Conservation (phyloP, 2,329 filamentous ascomycete genomes). For the Diaporthe ilicicola region DNA sequence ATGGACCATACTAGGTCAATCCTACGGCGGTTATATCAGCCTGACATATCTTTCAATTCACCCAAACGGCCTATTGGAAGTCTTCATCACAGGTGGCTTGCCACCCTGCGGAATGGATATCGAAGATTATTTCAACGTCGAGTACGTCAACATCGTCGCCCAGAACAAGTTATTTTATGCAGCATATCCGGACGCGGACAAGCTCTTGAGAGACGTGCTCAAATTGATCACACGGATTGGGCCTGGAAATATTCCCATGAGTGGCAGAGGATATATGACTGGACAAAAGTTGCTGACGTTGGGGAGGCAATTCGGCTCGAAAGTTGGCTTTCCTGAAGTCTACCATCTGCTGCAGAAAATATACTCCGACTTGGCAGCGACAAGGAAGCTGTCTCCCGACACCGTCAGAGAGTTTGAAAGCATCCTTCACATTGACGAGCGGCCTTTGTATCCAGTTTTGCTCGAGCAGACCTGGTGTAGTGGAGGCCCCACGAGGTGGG, state of each 20-base stretch:
- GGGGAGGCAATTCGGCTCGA: conserved; percentile 67
- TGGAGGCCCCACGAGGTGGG: conserved; percentile 66
- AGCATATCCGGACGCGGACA: conserved; percentile 72
- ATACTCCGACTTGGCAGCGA: conserved; percentile 36
- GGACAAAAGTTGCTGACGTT: conserved; percentile 67
- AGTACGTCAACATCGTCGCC: conserved; percentile 64
- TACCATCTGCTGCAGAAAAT: conserved; percentile 25
- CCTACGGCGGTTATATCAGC: conserved; percentile 78
- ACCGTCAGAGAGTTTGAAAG: conserved; percentile 17
- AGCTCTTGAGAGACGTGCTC: conserved; percentile 57
- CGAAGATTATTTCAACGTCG: conserved; percentile 68
- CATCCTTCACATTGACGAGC: conserved; percentile 64
- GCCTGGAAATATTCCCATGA: conserved; percentile 50
- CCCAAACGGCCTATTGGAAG: conserved; percentile 68
- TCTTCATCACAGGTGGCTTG: conserved; percentile 73
- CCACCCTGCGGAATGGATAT: conserved; percentile 68
- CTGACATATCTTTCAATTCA: conserved; percentile 74
- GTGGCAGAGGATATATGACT: conserved; percentile 54
- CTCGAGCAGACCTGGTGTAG: conserved; percentile 77
- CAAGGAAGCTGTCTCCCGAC: background rate
- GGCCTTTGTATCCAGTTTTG: conserved; percentile 71
- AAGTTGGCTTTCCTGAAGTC: conserved; percentile 22
- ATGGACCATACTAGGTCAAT: conserved; percentile 76
- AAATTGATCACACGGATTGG: background rate
- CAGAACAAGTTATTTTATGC: conserved; percentile 72